These are phyloP conservation scores for Blepharisma stoltei DNA, from an alignment of 73 alveolate genomes.

Conservation along the genomic window DNA sequence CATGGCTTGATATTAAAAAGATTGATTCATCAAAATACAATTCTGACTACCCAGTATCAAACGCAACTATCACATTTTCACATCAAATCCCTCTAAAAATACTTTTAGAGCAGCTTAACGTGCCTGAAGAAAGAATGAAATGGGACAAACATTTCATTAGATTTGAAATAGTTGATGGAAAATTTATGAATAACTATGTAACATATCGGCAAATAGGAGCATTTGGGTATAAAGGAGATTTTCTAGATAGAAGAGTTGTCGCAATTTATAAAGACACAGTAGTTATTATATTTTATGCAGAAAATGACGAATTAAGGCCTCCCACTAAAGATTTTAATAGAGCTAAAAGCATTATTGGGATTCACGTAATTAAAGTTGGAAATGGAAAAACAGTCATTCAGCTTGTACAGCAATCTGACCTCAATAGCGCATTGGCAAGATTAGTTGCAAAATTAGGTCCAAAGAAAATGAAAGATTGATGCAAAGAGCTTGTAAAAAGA, in stretches of 20 bases:
- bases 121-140: neutral
- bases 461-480: neutral
- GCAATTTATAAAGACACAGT: neutral
- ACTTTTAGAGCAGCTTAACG: neutral
- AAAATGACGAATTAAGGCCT: neutral
- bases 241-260: neutral
- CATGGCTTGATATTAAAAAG: neutral
- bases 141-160: neutral
- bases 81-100: neutral
- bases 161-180: neutral
- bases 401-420: neutral
- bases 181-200: neutral
- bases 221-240: neutral
- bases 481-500: slow-evolving; percentile 10
- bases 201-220: neutral
- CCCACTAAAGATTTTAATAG: neutral
- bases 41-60: neutral
- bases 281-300: neutral
- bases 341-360: neutral
- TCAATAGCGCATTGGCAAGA: neutral
- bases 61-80: neutral
- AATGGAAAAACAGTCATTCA: neutral
- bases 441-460: neutral
- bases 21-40: neutral
- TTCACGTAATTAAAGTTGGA: neutral